A percentile compares a stretch with the other conserved stretches of the same genome.
Evolutionary conservation across 257 asterid genomes (phyloP).

Genomic region (Solanum neorickii): DNA sequence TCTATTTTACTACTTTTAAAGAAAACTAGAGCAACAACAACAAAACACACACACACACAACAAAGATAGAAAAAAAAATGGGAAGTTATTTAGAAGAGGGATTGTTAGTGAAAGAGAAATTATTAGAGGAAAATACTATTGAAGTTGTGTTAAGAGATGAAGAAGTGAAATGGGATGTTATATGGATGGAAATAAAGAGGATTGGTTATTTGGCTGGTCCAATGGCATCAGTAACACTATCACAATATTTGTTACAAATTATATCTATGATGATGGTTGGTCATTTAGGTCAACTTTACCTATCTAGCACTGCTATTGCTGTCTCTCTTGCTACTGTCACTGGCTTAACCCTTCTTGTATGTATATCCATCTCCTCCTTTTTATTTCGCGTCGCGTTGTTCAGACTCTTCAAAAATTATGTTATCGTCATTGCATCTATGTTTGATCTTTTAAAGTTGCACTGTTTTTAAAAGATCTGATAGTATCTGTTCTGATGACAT

Average conservation of each 20-base stretch:
- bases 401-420: not conserved
- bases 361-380: not conserved
- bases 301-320: not conserved
- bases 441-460: not conserved
- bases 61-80: not conserved
- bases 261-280: not conserved
- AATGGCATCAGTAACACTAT: not conserved
- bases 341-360: not conserved
- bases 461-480: too few species aligned
- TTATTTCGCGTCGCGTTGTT: not conserved
- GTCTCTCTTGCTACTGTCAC: not conserved
- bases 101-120: not conserved
- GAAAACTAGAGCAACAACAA: not conserved
- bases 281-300: not conserved
- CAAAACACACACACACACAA: not conserved
- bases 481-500: too few species aligned
- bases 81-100: not conserved
- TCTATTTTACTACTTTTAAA: not conserved
- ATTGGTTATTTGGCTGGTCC: not conserved
- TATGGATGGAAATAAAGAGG: not conserved
- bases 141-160: not conserved
- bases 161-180: not conserved
- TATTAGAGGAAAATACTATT: not conserved
- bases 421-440: rapidly evolving
- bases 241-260: not conserved